phyloP scores from a whole-genome alignment of 768 basidiomycete genomes.

The Termitomyces sp. region DNA sequence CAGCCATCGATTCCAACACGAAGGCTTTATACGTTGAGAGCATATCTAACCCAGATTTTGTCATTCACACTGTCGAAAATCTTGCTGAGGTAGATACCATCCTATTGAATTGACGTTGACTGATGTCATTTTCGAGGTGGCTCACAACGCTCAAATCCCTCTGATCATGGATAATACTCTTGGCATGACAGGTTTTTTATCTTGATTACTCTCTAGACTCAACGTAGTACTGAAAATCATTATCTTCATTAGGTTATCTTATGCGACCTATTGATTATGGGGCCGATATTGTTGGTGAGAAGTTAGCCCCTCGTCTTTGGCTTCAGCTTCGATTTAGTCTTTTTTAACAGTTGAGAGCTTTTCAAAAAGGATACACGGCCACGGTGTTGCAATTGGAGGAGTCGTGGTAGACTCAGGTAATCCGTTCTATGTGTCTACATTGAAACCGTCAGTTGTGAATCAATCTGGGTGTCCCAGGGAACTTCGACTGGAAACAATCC shows the following conservation, averaged over 20 bases:
- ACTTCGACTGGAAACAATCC: constrained; percentile 1
- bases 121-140: constrained; percentile 29
- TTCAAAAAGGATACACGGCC: background rate
- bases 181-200: constrained; percentile 36
- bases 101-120: background rate
- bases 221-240: background rate
- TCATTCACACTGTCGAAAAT: constrained; percentile 42
- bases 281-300: constrained; percentile 35
- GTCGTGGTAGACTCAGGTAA: background rate
- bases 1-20: constrained; percentile 51
- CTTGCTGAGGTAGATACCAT: constrained; percentile 38
- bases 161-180: constrained; percentile 5
- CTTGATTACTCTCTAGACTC: background rate
- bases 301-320: no score
- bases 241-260: constrained; percentile 41
- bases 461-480: background rate
- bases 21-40: constrained; percentile 54
- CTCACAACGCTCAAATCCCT: constrained; percentile 47
- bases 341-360: background rate
- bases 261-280: constrained; percentile 68
- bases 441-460: no score
- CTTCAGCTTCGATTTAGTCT: background rate
- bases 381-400: background rate
- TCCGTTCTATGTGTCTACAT: background rate
- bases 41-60: constrained; percentile 54